Evolutionary conservation across 306 rosid genomes (phyloP).

Genomic region (Cucurbita moschata): DNA sequence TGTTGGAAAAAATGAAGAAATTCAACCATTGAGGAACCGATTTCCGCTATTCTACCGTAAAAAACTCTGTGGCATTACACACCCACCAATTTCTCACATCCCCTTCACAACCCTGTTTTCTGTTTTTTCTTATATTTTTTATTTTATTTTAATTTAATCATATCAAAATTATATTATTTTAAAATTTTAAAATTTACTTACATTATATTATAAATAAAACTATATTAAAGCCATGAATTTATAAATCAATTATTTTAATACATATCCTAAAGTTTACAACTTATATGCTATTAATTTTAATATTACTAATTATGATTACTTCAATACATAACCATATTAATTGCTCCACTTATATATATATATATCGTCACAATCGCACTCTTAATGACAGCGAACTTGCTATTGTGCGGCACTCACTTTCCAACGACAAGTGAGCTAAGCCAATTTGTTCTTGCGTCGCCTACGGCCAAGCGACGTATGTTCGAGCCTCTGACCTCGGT

Average conservation of each 20-base stretch:
- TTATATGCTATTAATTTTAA: background rate
- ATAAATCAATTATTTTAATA: background rate
- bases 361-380: too few relatives aligned
- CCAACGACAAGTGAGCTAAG: too few relatives aligned
- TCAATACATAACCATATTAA: background rate
- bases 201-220: background rate
- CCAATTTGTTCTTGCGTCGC: too few relatives aligned
- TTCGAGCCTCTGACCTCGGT: too few relatives aligned
- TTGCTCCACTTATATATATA: background rate
- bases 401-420: too few relatives aligned
- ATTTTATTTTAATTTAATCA: too few relatives aligned
- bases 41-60: slow-evolving; percentile 38
- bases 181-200: too few relatives aligned
- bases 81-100: slow-evolving; percentile 19
- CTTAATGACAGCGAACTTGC: too few relatives aligned
- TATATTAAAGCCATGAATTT: background rate
- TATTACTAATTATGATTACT: background rate
- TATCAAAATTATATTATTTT: too few relatives aligned
- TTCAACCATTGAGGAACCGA: slow-evolving; percentile 28
- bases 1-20: background rate
- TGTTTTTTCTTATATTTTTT: too few relatives aligned
- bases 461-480: too few relatives aligned
- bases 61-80: slow-evolving; percentile 16
- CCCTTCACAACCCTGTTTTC: too few relatives aligned
- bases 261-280: background rate